Evolutionary conservation across 2,329 filamentous ascomycete genomes (phyloP), one percentile per base, ranked within the genome.

Genomic region (Phoma sp.): DNA sequence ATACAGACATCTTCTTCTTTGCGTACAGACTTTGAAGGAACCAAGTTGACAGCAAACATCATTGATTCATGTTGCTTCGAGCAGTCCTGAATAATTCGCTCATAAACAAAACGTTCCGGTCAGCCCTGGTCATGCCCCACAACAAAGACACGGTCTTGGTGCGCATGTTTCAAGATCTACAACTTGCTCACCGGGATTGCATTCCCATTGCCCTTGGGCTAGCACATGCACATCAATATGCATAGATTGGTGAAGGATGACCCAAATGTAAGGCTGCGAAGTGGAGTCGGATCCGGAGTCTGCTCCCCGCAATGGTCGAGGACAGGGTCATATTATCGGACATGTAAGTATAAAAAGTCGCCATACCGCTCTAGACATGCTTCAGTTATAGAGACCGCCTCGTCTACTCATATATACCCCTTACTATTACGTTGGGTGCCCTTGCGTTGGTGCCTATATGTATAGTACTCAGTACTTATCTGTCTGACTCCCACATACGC

Each of bases 121-220:
- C 17, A 6, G 26, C 14, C 14, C 11, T 7, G 15, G 23, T 23
- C 28, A 30, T 7, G 18, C 14, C 37, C 11, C 12, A 21, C 23
- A 40, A 34, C 23, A 29, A 53, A 25, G 33, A 30, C 26, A 28
- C 23, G 20, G 30, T 39, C 9, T 17, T 18, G 25, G n/a, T 28
- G 26, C 17, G 39, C 33, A 40, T 45, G 51, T 54, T 49, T 54
- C 51, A 49, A 11, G n/a, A 18, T n/a, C 18, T 32, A 29, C 33
- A 54, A 49, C 45, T 49, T 49, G 40, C 46, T 45, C 51, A 45
- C 29, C 40, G 51, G 51, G 28, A 21, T 42, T 42, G 21, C 9
- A 26, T 21, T 18, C 4, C 18, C 21, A 34, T 28, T 21, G n/a
- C 28, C 23, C 4, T 26, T 21, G 15, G 34, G 23, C 34, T 40